Percentiles rank a stretch among this genome's conserved stretches.
Evolutionary conservation across 2,329 filamentous ascomycete species (phyloP).

Genomic region (Penicillium rolfsii): DNA sequence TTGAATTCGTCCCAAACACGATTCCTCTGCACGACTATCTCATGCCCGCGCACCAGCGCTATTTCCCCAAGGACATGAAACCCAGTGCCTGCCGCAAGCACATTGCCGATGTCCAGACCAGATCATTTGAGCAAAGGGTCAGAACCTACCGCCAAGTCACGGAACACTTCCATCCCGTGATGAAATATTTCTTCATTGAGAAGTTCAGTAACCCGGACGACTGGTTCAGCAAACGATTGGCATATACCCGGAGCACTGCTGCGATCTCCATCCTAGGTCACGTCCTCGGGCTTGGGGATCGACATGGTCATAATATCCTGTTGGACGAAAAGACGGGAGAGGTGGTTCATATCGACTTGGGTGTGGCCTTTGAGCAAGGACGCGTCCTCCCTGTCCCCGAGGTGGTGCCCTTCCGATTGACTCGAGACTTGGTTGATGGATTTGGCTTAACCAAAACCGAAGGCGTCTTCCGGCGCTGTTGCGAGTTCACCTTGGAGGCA

Average conservation of each 20-base stretch:
- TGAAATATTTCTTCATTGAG: constrained; percentile 97
- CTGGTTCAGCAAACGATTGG: constrained; percentile 87
- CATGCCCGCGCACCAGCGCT: constrained; percentile 84
- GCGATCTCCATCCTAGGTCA: constrained; percentile 95
- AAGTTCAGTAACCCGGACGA: constrained; percentile 91
- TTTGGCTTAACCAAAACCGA: constrained; percentile 97
- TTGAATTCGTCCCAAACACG: constrained; percentile 95
- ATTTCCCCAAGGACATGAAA: constrained; percentile 83
- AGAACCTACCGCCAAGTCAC: constrained; percentile 76
- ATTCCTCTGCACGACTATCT: constrained; percentile 90
- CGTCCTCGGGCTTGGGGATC: constrained; percentile 87
- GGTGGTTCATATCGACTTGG: constrained; percentile 94
- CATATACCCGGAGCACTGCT: constrained; percentile 90
- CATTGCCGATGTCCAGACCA: constrained; percentile 72
- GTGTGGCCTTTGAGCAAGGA: constrained; percentile 95
- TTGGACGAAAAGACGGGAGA: constrained; percentile 88
- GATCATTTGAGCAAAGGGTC: constrained; percentile 71
- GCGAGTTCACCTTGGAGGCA: constrained; percentile 94
- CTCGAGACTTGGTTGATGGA: constrained; percentile 91
- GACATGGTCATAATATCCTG: constrained; percentile 96
- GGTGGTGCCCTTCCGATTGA: constrained; percentile 91
- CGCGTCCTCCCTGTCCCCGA: constrained; percentile 94
- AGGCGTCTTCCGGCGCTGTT: constrained; percentile 95
- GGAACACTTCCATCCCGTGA: constrained; percentile 84
- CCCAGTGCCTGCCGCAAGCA: constrained; percentile 75